Evolutionary conservation across 1,284 basidiomycete genomes (phyloP).

Genomic region (Cutaneotrichosporon sp.): DNA sequence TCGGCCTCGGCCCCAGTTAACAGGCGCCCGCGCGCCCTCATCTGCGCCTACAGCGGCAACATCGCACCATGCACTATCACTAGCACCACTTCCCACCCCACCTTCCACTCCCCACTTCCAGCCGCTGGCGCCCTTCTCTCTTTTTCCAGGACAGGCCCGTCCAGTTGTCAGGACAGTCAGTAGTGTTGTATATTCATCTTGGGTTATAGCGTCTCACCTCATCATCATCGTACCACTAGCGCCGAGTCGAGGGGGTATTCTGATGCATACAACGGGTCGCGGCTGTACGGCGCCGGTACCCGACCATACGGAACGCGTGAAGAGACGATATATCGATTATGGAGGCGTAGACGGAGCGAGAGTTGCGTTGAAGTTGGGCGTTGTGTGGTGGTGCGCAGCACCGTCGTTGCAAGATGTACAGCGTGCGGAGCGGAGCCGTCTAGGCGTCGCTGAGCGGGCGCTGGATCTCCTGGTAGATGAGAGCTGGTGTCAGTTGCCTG

Average conservation of each 20-base stretch:
- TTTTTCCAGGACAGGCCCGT: neutral
- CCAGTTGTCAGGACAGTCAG: conserved; percentile 9
- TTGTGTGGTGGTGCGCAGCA: conserved; percentile 4
- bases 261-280: conserved; percentile 21
- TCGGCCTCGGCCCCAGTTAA: conserved; percentile 9
- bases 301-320: conserved; percentile 9
- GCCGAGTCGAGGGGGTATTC: conserved; percentile 6
- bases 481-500: conserved; percentile 31
- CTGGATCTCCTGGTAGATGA: conserved; percentile 56
- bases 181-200: conserved; percentile 13
- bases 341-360: neutral
- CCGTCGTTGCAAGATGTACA: neutral
- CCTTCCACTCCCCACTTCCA: neutral
- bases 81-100: no score
- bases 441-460: conserved; percentile 37
- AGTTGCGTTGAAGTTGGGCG: neutral
- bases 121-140: neutral
- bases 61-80: no score
- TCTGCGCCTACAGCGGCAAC: neutral
- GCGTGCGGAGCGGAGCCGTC: neutral
- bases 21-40: neutral
- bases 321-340: conserved; percentile 4
- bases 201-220: conserved; percentile 2
- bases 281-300: conserved; percentile 9
- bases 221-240: neutral